phyloP scores from a whole-genome alignment of 257 asterid genomes.

The Hygrophila difformis region DNA sequence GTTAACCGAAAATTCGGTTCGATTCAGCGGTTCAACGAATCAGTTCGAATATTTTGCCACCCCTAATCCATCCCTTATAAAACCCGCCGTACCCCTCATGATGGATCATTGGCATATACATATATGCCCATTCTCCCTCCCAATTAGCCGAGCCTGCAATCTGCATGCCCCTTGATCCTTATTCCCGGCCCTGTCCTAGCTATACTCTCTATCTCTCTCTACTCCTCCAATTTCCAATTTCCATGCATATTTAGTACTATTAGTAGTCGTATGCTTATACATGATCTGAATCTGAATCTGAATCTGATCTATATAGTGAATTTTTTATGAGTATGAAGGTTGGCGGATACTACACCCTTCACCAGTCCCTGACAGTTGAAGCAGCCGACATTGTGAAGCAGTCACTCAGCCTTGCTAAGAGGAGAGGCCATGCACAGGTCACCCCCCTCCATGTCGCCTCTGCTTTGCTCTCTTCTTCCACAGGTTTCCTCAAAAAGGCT shows the following conservation, averaged over 20 bases:
- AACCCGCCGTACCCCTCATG: no score
- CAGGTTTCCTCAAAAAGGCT: slow-evolving; percentile 53
- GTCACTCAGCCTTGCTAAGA: slow-evolving; percentile 60
- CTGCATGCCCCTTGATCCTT: no score
- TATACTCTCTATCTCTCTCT: neutral
- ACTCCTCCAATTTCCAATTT: neutral
- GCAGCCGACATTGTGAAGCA: slow-evolving; percentile 69
- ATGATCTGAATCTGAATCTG: slow-evolving; percentile 17
- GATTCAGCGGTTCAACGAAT: no score
- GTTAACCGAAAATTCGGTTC: no score
- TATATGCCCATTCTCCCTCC: no score
- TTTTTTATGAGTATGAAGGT: slow-evolving; percentile 78
- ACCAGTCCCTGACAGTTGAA: slow-evolving; percentile 74
- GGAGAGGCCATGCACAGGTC: slow-evolving; percentile 92
- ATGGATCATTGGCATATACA: no score
- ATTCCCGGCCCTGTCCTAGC: no score
- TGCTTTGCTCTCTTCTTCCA: slow-evolving; percentile 62
- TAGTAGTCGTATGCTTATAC: no score
- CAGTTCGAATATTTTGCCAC: no score
- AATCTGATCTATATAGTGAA: neutral
- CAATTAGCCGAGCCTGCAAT: no score
- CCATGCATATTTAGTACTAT: no score
- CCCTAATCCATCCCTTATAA: slow-evolving; percentile 33
- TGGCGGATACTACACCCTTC: slow-evolving; percentile 87
- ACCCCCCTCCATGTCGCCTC: slow-evolving; percentile 94